Base-by-base conservation (phyloP, 352 stramenopile species). In the Pythium vanterpoolii region DNA sequence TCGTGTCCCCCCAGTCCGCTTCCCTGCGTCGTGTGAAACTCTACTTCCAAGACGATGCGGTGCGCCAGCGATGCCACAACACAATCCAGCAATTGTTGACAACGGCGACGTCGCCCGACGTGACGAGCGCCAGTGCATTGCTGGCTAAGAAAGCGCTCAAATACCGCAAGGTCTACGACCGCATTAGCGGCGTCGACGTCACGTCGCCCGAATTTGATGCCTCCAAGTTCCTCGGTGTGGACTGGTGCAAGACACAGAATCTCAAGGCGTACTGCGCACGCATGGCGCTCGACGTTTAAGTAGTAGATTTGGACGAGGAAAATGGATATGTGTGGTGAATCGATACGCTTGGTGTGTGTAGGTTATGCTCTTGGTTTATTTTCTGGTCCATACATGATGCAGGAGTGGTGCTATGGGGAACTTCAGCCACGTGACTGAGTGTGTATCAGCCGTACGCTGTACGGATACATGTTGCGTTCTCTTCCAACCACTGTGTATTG, bases 191-290 rank as follows among this genome's bases (percentile, higher is more conserved):
- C 6, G 56, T 70, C 5, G 56, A 70, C 43, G 38, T 62, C 8
- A 71, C 62, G 19, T 67, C 80, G 49, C 77, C 77, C 5, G 59
- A 65, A 33, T 83, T 87, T 58, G 71, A 84, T 63, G 77, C 76
- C 26, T 77, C 72, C 28, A 69, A 80, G 61, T 81, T 84, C 42
- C 51, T 87, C 26, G 77, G 77, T 26, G 66, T 84, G 27, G 68
- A 75, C 52, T 84, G 77, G 77, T 62, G 55, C 45, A 49, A 62
- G 33, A 62, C 45, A 3, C 19, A 5, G 31, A 48, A 11, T 16
- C 54, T 61, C 14, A 54, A 61, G 23, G 54, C 19, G 1, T 33
- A 61, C 43, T 61, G 42, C n/a, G 33, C 21, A 11, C 42, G 54
- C n/a, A n/a, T n/a, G n/a, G n/a, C n/a, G n/a, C n/a, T n/a, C n/a